phyloP scores from a whole-genome alignment of 2,329 filamentous ascomycete species.

The Microdochium nivale region DNA sequence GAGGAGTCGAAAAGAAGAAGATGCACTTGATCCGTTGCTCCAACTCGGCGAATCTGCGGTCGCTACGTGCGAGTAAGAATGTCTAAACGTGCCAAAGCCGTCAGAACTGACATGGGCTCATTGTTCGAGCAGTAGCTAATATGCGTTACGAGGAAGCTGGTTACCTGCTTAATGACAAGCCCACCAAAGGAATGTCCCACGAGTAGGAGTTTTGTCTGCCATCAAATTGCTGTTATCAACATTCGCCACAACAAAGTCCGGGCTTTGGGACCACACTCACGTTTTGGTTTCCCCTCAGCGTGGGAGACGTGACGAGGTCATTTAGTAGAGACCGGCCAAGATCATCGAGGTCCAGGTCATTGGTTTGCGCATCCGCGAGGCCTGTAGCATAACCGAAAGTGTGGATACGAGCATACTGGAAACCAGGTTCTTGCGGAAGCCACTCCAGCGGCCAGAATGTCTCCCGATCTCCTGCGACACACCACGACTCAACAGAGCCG shows the following conservation, averaged over 20 bases:
- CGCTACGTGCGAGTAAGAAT: neutral
- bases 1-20: neutral
- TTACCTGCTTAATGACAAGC: neutral
- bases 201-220: neutral
- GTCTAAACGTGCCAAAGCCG: neutral
- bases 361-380: neutral
- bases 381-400: neutral
- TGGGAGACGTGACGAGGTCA: neutral
- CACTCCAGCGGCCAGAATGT: neutral
- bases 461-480: neutral
- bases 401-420: neutral
- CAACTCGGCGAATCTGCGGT: neutral
- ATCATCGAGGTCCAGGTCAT: neutral
- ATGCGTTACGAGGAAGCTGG: neutral
- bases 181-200: neutral
- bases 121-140: too few species aligned
- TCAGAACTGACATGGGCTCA: too few species aligned
- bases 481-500: neutral
- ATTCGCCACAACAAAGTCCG: neutral
- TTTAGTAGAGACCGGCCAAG: neutral
- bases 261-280: neutral
- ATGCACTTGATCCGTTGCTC: neutral
- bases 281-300: neutral
- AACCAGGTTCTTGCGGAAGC: neutral
- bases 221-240: neutral